Evolutionary conservation across 2,329 filamentous ascomycete species (phyloP), one percentile per base, ranked within the genome.

Genomic region (Podosphaera aphanis): DNA sequence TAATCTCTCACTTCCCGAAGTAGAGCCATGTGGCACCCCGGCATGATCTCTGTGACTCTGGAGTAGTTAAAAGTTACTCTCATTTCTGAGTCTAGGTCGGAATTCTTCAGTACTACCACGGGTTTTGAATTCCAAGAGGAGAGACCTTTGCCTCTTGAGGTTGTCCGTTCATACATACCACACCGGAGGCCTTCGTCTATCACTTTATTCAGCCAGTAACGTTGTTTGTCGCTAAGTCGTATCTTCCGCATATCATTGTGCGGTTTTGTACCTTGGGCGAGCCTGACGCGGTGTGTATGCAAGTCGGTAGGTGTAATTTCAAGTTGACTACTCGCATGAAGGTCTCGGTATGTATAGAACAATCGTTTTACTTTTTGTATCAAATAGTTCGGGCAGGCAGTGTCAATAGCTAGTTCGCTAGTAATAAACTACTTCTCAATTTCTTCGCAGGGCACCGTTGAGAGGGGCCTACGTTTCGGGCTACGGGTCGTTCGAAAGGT

Each of bases 11-110:
- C n/a, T n/a, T n/a, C n/a, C n/a, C n/a, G n/a, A n/a, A n/a, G n/a
- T n/a, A n/a, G n/a, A n/a, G n/a, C 25, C 21, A 41, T 6, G 18
- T 38, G 43, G 23, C 16, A 38, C 5, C n/a, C 44, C 18, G 39
- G 44, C 16, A 46, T 38, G 5, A 39, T 8, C 25, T 48, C 44
- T 11, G 13, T 19, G 18, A 46, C 27, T 16, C 43, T 35, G 23
- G n/a, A 20, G 40, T 48, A 48, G 29, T 47, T 44, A 33, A 47
- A 47, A 8, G 29, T 27, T n/a, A 46, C 20, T 18, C 44, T 19
- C 27, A 42, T 25, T 8, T 42, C 39, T 7, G 15, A 23, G 15
- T 42, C 27, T 16, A n/a, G 39, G 15, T n/a, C 39, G 2, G 39
- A 42, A 42, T 21, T 27, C 33, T 43, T 43, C 11, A 33, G 18